phyloP scores from a whole-genome alignment of 768 basidiomycete genomes.

The Tricholoma saponaceum region DNA sequence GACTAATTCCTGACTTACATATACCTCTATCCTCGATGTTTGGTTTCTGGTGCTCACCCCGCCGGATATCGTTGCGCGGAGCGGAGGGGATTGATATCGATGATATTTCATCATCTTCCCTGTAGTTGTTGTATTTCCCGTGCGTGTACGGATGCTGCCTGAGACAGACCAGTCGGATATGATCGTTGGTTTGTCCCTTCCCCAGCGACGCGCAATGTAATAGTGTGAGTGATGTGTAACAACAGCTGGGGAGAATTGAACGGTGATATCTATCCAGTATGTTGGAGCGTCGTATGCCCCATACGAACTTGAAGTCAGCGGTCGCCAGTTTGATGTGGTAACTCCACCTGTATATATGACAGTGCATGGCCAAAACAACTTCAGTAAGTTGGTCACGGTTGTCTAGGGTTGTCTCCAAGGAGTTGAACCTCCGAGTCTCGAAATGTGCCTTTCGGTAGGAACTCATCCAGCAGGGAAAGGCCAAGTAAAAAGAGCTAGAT shows the following conservation, averaged over 20 bases:
- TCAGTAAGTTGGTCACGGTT: slow-evolving; percentile 48
- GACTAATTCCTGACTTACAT: slow-evolving; percentile 36
- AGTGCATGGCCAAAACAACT: slow-evolving; percentile 47
- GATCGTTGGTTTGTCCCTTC: slow-evolving; percentile 49
- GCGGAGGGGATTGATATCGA: slow-evolving; percentile 36
- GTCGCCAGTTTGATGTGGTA: slow-evolving; percentile 44
- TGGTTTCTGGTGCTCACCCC: slow-evolving; percentile 33
- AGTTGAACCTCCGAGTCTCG: slow-evolving; percentile 62
- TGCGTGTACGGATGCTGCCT: slow-evolving; percentile 49
- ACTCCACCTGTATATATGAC: slow-evolving; percentile 63
- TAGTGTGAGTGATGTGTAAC: slow-evolving; percentile 41
- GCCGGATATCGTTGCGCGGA: slow-evolving; percentile 36
- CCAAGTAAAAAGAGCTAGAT: too few species aligned
- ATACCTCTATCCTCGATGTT: slow-evolving; percentile 49
- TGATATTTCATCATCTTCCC: slow-evolving; percentile 48
- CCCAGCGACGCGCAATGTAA: slow-evolving; percentile 55
- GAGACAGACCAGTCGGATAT: slow-evolving; percentile 63
- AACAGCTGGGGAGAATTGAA: slow-evolving; percentile 54
- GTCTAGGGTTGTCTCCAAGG: too few species aligned
- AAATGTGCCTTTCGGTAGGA: slow-evolving; percentile 49
- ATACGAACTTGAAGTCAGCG: slow-evolving; percentile 59
- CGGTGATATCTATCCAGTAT: slow-evolving; percentile 60
- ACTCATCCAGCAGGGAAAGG: slow-evolving; percentile 37
- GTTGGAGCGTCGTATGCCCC: slow-evolving; percentile 63
- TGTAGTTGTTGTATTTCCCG: slow-evolving; percentile 45